These are phyloP conservation scores for Globisporangium nagaii DNA, from an alignment of 352 stramenopile species.

Conservation along the genomic window DNA sequence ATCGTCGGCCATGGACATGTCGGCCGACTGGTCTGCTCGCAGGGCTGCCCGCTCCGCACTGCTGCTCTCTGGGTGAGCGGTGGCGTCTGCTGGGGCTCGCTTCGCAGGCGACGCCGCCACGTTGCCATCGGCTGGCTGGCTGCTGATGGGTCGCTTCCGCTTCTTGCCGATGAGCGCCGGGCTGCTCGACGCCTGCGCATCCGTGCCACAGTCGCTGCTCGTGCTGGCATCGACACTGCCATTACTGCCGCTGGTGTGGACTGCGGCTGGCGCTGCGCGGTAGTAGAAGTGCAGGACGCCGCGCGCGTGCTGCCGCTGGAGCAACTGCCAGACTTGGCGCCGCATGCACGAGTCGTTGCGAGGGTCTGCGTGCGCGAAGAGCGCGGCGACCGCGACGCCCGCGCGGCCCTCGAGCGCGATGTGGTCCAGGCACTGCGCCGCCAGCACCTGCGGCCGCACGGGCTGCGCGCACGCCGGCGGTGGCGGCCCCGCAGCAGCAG, in stretches of 20 bases:
- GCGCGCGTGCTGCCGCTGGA: slow-evolving; percentile 38
- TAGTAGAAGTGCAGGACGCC: slow-evolving; percentile 53
- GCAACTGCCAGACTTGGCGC: slow-evolving; percentile 43
- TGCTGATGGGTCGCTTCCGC: slow-evolving; percentile 33
- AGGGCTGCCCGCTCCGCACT: no score
- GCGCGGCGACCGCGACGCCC: slow-evolving; percentile 28
- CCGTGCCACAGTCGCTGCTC: no score
- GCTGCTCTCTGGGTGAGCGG: no score
- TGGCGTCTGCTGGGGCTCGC: no score
- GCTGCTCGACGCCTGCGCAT: not conserved
- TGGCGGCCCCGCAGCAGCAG: not conserved
- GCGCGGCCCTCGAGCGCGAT: slow-evolving; percentile 49
- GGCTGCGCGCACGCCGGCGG: not conserved
- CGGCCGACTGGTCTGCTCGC: no score
- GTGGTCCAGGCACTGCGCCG: slow-evolving; percentile 55
- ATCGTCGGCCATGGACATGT: no score
- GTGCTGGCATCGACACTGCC: not conserved
- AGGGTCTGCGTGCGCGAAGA: slow-evolving; percentile 44
- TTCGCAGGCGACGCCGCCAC: not conserved
- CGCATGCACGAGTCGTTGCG: slow-evolving; percentile 33
- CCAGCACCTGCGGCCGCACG: slow-evolving; percentile 35
- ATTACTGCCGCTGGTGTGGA: not conserved
- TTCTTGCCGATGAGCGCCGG: slow-evolving; percentile 33
- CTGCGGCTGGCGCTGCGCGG: not conserved
- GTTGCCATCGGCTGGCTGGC: not conserved